Conservation (phyloP, 2,329 filamentous ascomycete species). For the Aspergillus sclerotialis region DNA sequence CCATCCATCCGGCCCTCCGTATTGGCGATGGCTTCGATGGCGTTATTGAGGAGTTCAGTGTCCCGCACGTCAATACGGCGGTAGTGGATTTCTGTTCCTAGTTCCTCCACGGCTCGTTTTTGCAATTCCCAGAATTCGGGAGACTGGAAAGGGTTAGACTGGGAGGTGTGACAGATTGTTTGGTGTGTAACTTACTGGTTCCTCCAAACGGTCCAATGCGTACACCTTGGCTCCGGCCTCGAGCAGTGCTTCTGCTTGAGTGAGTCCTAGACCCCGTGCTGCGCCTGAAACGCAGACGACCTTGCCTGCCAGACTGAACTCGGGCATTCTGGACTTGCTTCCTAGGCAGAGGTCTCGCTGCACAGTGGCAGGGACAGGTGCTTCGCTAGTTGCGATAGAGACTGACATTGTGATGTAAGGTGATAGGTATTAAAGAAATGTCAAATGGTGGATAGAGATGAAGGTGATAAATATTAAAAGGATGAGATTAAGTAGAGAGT, state of each 20-base stretch:
- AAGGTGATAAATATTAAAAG: too few species aligned
- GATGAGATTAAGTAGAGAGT: too few species aligned
- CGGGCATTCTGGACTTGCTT: slow-evolving; percentile 48
- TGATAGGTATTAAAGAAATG: too few species aligned
- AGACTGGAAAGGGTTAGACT: slow-evolving; percentile 35
- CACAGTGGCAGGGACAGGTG: not conserved
- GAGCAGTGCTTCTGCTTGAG: slow-evolving; percentile 64
- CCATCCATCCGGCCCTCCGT: slow-evolving; percentile 70
- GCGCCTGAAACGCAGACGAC: slow-evolving; percentile 66
- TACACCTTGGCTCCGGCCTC: slow-evolving; percentile 63
- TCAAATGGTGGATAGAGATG: too few species aligned
- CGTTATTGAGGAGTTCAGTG: slow-evolving; percentile 57
- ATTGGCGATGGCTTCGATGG: slow-evolving; percentile 62
- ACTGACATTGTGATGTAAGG: not conserved
- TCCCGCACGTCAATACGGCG: slow-evolving; percentile 75
- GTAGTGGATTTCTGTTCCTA: slow-evolving; percentile 57
- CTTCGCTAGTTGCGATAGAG: not conserved
- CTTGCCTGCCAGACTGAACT: slow-evolving; percentile 68
- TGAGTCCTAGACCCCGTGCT: slow-evolving; percentile 65
- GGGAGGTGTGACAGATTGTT: not conserved
- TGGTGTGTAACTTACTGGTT: slow-evolving; percentile 22
- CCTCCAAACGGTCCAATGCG: slow-evolving; percentile 36
- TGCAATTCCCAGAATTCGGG: slow-evolving; percentile 60
- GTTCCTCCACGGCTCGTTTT: slow-evolving; percentile 54
- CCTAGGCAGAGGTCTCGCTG: slow-evolving; percentile 13